phyloP scores from a whole-genome alignment of 1,139 yeast genomes.

The Yamadazyma blattariae region DNA sequence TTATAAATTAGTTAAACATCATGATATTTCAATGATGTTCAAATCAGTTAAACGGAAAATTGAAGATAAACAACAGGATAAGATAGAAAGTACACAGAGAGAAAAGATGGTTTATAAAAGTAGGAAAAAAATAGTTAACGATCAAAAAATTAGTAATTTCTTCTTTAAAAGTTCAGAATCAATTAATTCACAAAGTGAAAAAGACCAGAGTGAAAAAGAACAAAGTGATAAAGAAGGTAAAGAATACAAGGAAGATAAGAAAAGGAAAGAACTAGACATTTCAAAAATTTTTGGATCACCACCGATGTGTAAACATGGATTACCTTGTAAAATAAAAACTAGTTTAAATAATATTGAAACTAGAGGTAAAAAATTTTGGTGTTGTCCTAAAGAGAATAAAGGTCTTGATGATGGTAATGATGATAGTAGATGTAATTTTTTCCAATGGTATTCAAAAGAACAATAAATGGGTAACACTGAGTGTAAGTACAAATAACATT shows the following conservation, averaged over 20 bases:
- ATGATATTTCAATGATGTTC: constrained; percentile 57
- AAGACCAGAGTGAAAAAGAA: background rate
- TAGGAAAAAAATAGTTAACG: constrained; percentile 10
- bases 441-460: constrained; percentile 31
- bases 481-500: no score
- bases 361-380: constrained; percentile 61
- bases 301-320: constrained; percentile 53
- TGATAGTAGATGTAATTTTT: constrained; percentile 27
- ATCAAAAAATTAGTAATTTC: constrained; percentile 16
- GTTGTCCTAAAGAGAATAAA: constrained; percentile 35
- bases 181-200: constrained; percentile 3
- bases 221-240: background rate
- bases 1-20: constrained; percentile 46
- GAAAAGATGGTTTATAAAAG: constrained; percentile 7
- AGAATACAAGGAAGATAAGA: background rate
- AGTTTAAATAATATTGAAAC: constrained; percentile 40
- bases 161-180: constrained; percentile 9
- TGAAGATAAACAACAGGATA: background rate
- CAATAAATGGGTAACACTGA: background rate
- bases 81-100: background rate
- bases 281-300: constrained; percentile 27
- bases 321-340: constrained; percentile 47
- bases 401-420: constrained; percentile 15
- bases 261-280: constrained; percentile 2
- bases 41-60: constrained; percentile 11